Conservation (phyloP, 2,329 filamentous ascomycete genomes). For the Exophiala aquamarina region DNA sequence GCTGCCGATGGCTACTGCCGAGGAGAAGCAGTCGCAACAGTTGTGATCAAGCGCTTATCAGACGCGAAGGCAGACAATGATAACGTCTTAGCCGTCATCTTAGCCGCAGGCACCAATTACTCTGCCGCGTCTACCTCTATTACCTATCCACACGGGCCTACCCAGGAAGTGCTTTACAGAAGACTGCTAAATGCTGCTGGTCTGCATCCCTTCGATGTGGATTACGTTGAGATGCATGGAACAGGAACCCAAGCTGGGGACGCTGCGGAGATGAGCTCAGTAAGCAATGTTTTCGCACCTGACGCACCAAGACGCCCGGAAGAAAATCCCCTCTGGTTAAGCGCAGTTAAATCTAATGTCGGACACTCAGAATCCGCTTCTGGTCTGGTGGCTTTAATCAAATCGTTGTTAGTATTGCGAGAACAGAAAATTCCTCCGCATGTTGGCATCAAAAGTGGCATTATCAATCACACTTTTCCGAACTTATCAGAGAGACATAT, state of each 20-base stretch:
- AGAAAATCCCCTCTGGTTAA: conserved; percentile 18
- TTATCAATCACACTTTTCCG: conserved; percentile 49
- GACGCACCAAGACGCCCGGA: background rate
- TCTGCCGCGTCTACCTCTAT: conserved; percentile 23
- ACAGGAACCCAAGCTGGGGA: conserved; percentile 26
- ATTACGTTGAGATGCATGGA: conserved; percentile 27
- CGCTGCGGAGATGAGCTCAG: conserved; percentile 26
- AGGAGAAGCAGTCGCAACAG: conserved; percentile 26
- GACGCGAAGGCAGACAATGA: conserved; percentile 26
- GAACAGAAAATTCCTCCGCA: conserved; percentile 29
- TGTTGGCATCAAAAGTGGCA: conserved; percentile 28
- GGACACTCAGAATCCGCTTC: conserved; percentile 31
- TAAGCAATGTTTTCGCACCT: conserved; percentile 24
- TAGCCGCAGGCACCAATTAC: conserved; percentile 26
- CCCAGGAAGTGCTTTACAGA: conserved; percentile 20
- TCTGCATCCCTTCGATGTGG: conserved; percentile 16
- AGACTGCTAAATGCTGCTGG: conserved; percentile 11
- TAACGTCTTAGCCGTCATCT: conserved; percentile 26
- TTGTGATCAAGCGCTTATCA: conserved; percentile 26
- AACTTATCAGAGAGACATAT: conserved; percentile 43
- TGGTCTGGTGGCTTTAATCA: conserved; percentile 17
- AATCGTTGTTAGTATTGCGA: conserved; percentile 30
- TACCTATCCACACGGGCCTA: conserved; percentile 22
- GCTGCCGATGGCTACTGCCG: conserved; percentile 32
- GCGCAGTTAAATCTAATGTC: conserved; percentile 32